Evolutionary conservation across 768 basidiomycete genomes (phyloP).

Genomic region (Botryobasidium botryosum): DNA sequence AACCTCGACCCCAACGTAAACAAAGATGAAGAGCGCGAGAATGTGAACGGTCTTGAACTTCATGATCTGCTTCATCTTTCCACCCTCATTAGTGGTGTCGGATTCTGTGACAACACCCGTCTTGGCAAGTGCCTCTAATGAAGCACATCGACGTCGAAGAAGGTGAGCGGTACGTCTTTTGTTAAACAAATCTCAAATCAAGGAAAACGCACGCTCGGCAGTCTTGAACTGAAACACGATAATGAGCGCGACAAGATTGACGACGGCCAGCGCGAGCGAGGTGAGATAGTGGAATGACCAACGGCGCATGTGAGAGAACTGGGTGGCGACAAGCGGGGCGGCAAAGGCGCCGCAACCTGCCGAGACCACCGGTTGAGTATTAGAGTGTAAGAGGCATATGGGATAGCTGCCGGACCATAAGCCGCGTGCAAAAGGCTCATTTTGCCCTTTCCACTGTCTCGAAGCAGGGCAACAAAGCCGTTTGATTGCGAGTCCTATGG

Average conservation of each 20-base stretch:
- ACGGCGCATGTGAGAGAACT: constrained; percentile 26
- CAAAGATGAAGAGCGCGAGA: constrained; percentile 43
- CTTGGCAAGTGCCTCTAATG: constrained; percentile 2
- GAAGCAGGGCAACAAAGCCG: constrained; percentile 28
- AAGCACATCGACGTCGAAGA: background rate
- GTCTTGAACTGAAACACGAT: constrained; percentile 18
- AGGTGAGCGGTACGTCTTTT: no score
- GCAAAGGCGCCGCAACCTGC: constrained; percentile 37
- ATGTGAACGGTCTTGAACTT: constrained; percentile 37
- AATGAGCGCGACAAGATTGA: constrained; percentile 15
- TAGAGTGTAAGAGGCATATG: no score
- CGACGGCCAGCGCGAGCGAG: constrained; percentile 25
- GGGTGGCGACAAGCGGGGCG: constrained; percentile 37
- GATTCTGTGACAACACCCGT: constrained; percentile 2
- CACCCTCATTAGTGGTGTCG: no score
- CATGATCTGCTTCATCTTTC: constrained; percentile 28
- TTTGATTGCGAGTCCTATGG: constrained; percentile 32
- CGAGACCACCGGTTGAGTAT: no score
- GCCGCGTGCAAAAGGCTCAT: constrained; percentile 28
- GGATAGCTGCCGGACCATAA: constrained; percentile 23
- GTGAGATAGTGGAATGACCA: constrained; percentile 32
- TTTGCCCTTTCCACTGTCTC: constrained; percentile 23
- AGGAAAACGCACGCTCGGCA: constrained; percentile 15
- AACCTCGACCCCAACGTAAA: constrained; percentile 61
- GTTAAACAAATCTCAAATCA: no score